Evolutionary conservation across 169 alveolate genomes (phyloP), one percentile per base, ranked within the genome.

Genomic region (Eimeria acervulina): DNA sequence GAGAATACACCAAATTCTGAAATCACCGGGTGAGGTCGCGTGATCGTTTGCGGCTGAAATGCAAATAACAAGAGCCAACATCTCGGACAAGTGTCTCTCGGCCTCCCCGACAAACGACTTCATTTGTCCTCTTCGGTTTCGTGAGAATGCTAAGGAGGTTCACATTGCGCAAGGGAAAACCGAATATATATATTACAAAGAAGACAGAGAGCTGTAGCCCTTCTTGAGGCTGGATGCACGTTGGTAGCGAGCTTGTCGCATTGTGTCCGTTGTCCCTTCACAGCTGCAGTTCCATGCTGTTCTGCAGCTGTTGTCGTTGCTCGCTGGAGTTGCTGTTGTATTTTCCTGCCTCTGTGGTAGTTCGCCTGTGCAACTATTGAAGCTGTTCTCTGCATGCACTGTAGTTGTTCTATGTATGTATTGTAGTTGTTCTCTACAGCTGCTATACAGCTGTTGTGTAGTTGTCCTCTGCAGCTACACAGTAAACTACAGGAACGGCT

Each of bases 31-130:
- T 26, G 90, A 13, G 44, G 70, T 10, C 28, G 19, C 93, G 33
- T 55, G 80, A 21, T 17, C 36, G 59, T 33, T 42, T 8, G 93
- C 66, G 15, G 78, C 76, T 59, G 93, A 85, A 59, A 85, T 52
- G 78, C 93, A 85, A 59, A 59, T 19, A 70, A 85, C 80, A 59
- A 85, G 93, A 21, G 93, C 80, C 55, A 85, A 8, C 55, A 85
- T 59, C 36, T 85, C 81, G 3, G 93, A 13, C 40, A 85, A 33
- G 80, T 85, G 47, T 7, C 59, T 36, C 78, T 85, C 93, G 33
- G 93, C 78, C 1, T 85, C 80, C 26, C 59, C 80, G 44, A 85
- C 80, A 59, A 85, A 52, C 40, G 55, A 42, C 59, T n/a, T 59
- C 40, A 85, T 10, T 33, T 59, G 47, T 13, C 38, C 59, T 26